phyloP scores from a whole-genome alignment of 257 asterid species.

The Datura wrightii region DNA sequence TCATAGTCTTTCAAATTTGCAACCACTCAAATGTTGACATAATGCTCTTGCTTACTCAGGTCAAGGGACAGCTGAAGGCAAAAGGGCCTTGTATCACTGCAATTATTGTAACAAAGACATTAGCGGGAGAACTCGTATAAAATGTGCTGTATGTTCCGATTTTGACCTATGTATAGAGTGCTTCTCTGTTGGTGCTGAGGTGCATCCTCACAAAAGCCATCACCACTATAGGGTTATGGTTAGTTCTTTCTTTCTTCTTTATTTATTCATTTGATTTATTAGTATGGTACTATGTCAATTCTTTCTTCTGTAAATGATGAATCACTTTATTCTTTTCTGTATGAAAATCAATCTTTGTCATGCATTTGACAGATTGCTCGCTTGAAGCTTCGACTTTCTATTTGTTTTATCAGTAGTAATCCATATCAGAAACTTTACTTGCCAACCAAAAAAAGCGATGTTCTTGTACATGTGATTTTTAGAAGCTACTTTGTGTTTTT shows the following conservation, averaged over 20 bases:
- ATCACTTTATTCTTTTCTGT: neutral
- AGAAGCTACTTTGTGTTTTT: neutral
- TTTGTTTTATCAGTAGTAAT: neutral
- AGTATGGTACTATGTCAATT: neutral
- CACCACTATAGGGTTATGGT: slow-evolving; percentile 88
- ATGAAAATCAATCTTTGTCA: neutral
- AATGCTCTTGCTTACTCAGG: slow-evolving; percentile 52
- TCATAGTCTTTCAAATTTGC: neutral
- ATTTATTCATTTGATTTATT: neutral
- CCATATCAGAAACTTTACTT: neutral
- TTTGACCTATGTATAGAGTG: slow-evolving; percentile 89
- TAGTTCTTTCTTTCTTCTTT: slow-evolving; percentile 37
- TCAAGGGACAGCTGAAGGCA: slow-evolving; percentile 72
- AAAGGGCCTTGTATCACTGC: slow-evolving; percentile 81
- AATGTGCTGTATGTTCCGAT: slow-evolving; percentile 84
- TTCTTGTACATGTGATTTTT: neutral
- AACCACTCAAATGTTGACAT: neutral
- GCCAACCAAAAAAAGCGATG: neutral
- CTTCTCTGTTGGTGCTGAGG: slow-evolving; percentile 91
- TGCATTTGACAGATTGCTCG: neutral
- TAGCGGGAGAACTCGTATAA: slow-evolving; percentile 76
- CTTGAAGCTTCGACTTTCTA: neutral
- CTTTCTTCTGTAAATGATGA: slow-evolving; percentile 1
- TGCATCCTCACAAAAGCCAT: slow-evolving; percentile 78
- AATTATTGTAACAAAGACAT: slow-evolving; percentile 86